Conservation (phyloP, 1,284 basidiomycete species). For the Fomitiporia mediterranea region DNA sequence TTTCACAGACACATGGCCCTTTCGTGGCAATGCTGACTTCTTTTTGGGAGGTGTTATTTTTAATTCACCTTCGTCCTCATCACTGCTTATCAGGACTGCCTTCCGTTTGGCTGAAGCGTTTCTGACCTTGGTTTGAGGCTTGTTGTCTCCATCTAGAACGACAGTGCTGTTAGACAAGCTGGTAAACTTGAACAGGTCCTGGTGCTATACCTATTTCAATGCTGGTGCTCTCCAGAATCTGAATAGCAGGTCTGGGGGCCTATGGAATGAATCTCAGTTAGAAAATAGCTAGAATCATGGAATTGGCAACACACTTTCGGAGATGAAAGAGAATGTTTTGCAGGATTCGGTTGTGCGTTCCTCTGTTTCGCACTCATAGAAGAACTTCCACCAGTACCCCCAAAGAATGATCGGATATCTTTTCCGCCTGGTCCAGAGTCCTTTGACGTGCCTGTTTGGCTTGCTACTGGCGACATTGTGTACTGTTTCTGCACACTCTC, state of each 20-base stretch:
- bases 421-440: conserved; percentile 31
- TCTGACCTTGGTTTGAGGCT: conserved; percentile 3
- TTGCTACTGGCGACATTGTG: conserved; percentile 10
- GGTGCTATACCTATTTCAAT: conserved; percentile 32
- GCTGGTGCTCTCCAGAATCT: conserved; percentile 21
- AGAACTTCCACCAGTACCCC: conserved; percentile 20
- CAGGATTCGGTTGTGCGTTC: neutral
- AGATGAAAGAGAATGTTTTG: conserved; percentile 7
- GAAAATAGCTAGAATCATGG: neutral
- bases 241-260: no score
- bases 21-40: conserved; percentile 18
- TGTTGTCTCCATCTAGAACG: conserved; percentile 17
- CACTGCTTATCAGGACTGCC: conserved; percentile 15
- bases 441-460: conserved; percentile 21
- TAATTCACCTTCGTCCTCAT: conserved; percentile 29
- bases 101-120: conserved; percentile 13
- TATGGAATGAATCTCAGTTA: no score
- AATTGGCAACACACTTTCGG: neutral
- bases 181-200: no score
- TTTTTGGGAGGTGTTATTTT: conserved; percentile 26
- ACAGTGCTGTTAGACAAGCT: neutral
- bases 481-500: neutral
- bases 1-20: conserved; percentile 24
- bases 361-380: neutral
- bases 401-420: conserved; percentile 45